Percentiles rank a stretch among this genome's conserved stretches.
These are phyloP conservation scores for Pseudocercospora fijiensis DNA, from an alignment of 2,329 filamentous ascomycete genomes.

Conservation along the genomic window DNA sequence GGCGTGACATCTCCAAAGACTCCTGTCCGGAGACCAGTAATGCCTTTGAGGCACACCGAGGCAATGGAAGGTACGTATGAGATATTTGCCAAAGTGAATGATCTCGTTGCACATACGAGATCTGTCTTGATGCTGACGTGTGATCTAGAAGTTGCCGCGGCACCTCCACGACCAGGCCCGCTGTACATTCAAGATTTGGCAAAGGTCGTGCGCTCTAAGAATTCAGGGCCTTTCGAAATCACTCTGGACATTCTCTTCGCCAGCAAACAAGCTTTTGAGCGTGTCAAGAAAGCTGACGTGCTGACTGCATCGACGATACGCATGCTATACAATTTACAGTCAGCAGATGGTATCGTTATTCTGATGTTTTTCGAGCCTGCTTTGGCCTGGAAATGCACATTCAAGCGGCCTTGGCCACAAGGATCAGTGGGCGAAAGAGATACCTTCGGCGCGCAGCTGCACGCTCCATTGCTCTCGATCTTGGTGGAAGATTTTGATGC, in stretches of 20 bases:
- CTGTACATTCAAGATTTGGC: background rate
- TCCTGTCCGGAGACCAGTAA: background rate
- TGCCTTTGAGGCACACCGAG: background rate
- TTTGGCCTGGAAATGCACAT: slow-evolving; percentile 50
- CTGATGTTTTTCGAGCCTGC: slow-evolving; percentile 48
- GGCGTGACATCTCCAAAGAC: background rate
- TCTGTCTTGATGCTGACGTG: background rate
- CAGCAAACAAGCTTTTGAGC: slow-evolving; percentile 16
- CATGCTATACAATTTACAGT: slow-evolving; percentile 32
- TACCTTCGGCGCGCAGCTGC: slow-evolving; percentile 1
- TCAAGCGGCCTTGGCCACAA: slow-evolving; percentile 36
- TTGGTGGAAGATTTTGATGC: background rate
- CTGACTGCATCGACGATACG: slow-evolving; percentile 36
- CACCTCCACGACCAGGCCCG: background rate
- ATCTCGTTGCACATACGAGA: too few relatives aligned
- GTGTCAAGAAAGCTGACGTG: slow-evolving; percentile 32
- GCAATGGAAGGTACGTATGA: background rate
- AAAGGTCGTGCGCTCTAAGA: slow-evolving; percentile 51
- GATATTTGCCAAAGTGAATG: background rate
- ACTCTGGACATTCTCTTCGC: slow-evolving; percentile 55
- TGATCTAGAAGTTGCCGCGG: background rate
- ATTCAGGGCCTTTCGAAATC: slow-evolving; percentile 53
- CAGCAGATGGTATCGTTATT: slow-evolving; percentile 36
- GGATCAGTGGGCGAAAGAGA: background rate
- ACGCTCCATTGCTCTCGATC: slow-evolving; percentile 3